phyloP scores from a whole-genome alignment of 23 red algal genomes.

The Pyropia yezoensis region DNA sequence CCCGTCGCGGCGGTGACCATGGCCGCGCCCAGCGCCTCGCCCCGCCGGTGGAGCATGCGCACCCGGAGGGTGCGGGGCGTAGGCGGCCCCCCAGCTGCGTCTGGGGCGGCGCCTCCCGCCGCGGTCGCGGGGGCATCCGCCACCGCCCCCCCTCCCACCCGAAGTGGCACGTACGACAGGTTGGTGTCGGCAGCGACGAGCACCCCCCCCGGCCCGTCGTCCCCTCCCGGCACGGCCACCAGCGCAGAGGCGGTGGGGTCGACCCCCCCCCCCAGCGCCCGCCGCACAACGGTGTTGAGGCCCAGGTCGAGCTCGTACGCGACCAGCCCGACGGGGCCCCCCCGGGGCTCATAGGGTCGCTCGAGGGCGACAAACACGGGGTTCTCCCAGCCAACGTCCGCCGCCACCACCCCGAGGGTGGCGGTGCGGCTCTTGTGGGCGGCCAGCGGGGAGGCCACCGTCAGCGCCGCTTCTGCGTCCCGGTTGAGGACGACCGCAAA shows the following conservation, averaged over 20 bases:
- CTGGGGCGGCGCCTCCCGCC: too few relatives aligned
- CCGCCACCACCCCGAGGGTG: slow-evolving; percentile 25
- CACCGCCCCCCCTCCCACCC: too few relatives aligned
- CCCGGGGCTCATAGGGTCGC: slow-evolving; percentile 19
- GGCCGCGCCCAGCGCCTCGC: slow-evolving; percentile 10
- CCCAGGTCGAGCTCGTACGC: slow-evolving; percentile 88
- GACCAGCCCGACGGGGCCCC: slow-evolving; percentile 31
- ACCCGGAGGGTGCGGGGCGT: too few relatives aligned
- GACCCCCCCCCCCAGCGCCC: slow-evolving; percentile 8
- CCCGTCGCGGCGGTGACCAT: slow-evolving; percentile 46
- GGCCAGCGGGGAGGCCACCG: slow-evolving; percentile 53
- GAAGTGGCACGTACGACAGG: too few relatives aligned
- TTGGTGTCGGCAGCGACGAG: slow-evolving; percentile 26
- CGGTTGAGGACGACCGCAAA: slow-evolving; percentile 74
- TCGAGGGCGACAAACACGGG: slow-evolving; percentile 79
- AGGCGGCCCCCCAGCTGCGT: too few relatives aligned
- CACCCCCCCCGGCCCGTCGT: slow-evolving; percentile 80
- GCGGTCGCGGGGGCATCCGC: too few relatives aligned
- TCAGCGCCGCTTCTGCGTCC: slow-evolving; percentile 41
- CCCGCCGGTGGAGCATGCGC: not conserved
- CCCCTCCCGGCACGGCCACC: slow-evolving; percentile 51
- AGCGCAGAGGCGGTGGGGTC: slow-evolving; percentile 21
- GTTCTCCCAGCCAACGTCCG: slow-evolving; percentile 86
- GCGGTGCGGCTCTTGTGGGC: slow-evolving; percentile 38
- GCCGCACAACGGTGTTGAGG: slow-evolving; percentile 60